phyloP scores from a whole-genome alignment of 1,284 basidiomycete genomes.

The Malassezia caprae region DNA sequence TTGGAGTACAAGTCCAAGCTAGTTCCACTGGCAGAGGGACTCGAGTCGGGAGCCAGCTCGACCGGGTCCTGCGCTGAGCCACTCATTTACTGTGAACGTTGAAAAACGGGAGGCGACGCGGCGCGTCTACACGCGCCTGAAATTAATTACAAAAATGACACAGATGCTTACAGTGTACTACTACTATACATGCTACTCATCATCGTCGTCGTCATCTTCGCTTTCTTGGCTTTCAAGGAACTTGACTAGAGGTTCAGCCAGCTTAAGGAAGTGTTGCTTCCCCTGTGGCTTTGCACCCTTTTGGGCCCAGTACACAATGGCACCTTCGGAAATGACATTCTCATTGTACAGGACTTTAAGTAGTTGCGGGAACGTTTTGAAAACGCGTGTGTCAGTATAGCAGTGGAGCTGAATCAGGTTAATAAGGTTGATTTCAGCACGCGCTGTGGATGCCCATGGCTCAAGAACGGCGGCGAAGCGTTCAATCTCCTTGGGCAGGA shows the following conservation, averaged over 20 bases:
- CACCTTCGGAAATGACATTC: constrained; percentile 85
- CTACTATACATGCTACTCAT: constrained; percentile 40
- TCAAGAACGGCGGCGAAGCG: constrained; percentile 73
- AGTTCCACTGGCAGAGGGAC: constrained; percentile 4
- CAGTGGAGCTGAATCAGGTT: constrained; percentile 71
- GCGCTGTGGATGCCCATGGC: constrained; percentile 72
- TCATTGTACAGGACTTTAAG: constrained; percentile 81
- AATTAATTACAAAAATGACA: constrained; percentile 1
- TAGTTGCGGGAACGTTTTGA: constrained; percentile 84
- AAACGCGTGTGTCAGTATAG: constrained; percentile 74
- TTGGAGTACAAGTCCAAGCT: neutral
- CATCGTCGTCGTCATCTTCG: constrained; percentile 62
- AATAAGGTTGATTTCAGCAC: constrained; percentile 65
- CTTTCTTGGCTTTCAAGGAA: constrained; percentile 56
- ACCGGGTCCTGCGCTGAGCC: constrained; percentile 14
- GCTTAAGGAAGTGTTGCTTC: constrained; percentile 84
- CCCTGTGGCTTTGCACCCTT: constrained; percentile 92
- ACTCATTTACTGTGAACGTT: constrained; percentile 8
- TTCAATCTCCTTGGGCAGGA: constrained; percentile 74
- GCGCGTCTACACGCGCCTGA: constrained; percentile 8
- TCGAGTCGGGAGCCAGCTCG: constrained; percentile 17
- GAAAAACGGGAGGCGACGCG: neutral
- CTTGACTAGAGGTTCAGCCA: constrained; percentile 77
- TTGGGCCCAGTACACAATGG: constrained; percentile 92
- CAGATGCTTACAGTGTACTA: neutral